These are phyloP conservation scores for Kluyveromyces nonfermentans DNA, from an alignment of 805 yeast genomes.

Conservation along the genomic window DNA sequence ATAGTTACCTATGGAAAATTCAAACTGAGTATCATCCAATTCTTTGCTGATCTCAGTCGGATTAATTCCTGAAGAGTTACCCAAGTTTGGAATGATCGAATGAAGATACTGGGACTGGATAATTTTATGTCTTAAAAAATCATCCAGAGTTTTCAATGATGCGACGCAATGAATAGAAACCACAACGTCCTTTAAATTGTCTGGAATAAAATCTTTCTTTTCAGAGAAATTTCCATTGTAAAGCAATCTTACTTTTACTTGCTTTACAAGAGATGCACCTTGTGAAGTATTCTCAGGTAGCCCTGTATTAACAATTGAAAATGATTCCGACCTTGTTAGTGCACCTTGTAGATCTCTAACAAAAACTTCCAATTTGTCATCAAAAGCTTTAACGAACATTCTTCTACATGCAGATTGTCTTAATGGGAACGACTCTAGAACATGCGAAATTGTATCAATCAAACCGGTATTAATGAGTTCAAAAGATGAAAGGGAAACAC, in stretches of 20 bases:
- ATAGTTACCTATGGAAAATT: conserved; percentile 50
- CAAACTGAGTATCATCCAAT: conserved; percentile 33
- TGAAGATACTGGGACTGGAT: conserved; percentile 21
- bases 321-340: conserved; percentile 62
- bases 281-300: conserved; percentile 32
- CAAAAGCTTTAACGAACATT: conserved; percentile 36
- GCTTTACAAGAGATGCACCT: conserved; percentile 60
- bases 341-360: conserved; percentile 62
- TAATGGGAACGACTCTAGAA: conserved; percentile 15
- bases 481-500: conserved; percentile 49
- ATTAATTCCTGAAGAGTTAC: conserved; percentile 4
- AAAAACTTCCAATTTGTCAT: conserved; percentile 33
- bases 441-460: conserved; percentile 25
- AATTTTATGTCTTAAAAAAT: conserved; percentile 34
- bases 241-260: conserved; percentile 49
- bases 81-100: conserved; percentile 14
- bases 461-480: conserved; percentile 67
- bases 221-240: conserved; percentile 24
- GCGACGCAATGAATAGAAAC: conserved; percentile 46
- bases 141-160: conserved; percentile 36
- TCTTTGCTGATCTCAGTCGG: conserved; percentile 8
- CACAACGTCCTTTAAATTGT: conserved; percentile 21
- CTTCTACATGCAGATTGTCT: conserved; percentile 31
- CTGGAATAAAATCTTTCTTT: conserved; percentile 18
- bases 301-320: conserved; percentile 45